Conservation (phyloP, 495 filamentous ascomycete genomes). For the Cercophora samala region DNA sequence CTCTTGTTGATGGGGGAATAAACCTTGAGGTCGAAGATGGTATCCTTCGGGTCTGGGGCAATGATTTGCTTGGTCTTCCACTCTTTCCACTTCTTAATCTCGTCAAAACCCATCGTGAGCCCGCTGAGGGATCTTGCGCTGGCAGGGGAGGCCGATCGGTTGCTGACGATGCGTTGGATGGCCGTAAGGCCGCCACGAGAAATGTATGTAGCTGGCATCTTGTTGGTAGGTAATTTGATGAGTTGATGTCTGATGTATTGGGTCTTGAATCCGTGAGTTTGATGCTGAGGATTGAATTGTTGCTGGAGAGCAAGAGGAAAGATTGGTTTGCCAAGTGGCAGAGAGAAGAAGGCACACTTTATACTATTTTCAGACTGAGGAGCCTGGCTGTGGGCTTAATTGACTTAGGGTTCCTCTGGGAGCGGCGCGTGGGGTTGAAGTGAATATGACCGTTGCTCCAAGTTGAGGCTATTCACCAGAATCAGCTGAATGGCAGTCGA, state of each 20-base stretch:
- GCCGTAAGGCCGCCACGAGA: neutral
- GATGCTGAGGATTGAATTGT: neutral
- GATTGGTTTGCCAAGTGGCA: neutral
- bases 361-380: neutral
- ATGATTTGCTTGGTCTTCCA: neutral
- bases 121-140: neutral
- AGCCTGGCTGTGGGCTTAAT: neutral
- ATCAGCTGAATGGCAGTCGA: neutral
- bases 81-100: conserved; percentile 16
- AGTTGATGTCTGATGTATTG: neutral
- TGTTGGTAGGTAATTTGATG: neutral
- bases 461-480: neutral
- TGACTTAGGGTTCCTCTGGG: neutral
- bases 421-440: neutral
- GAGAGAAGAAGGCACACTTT: neutral
- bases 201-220: neutral
- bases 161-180: neutral
- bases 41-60: neutral
- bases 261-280: neutral
- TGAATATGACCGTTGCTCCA: neutral
- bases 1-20: neutral
- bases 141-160: neutral
- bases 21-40: neutral
- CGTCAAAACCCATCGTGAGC: conserved; percentile 15
- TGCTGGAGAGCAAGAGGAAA: neutral